Percentiles rank a stretch among this genome's conserved stretches.
Evolutionary conservation across 805 yeast species (phyloP).

Genomic region (Naumovozyma baii): DNA sequence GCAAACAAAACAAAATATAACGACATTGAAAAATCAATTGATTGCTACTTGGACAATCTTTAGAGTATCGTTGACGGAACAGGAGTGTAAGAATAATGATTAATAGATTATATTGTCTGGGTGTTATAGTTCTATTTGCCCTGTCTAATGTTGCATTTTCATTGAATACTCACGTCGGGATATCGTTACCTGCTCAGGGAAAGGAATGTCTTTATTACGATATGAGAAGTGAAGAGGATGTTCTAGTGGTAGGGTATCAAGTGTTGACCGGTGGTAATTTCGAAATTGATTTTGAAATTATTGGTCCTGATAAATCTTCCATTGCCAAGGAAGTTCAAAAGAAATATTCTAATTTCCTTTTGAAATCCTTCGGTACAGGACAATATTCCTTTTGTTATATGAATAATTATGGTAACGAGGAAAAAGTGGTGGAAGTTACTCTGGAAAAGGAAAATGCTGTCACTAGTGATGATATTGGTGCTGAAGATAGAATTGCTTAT

Average conservation of each 20-base stretch:
- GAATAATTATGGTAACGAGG: slow-evolving; percentile 49
- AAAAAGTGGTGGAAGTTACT: slow-evolving; percentile 49
- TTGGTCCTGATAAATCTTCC: slow-evolving; percentile 40
- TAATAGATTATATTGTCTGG: neutral
- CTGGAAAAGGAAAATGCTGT: slow-evolving; percentile 39
- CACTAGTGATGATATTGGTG: slow-evolving; percentile 34
- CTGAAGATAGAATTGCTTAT: slow-evolving; percentile 41
- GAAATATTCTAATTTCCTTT: slow-evolving; percentile 49
- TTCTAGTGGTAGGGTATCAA: slow-evolving; percentile 32
- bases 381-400: slow-evolving; percentile 55
- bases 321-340: slow-evolving; percentile 42
- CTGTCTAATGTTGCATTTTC: neutral
- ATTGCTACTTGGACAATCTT: too few relatives aligned
- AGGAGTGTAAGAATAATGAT: too few relatives aligned
- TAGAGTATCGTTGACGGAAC: too few relatives aligned
- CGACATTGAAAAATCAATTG: neutral
- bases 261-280: slow-evolving; percentile 56
- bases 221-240: slow-evolving; percentile 28
- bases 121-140: neutral
- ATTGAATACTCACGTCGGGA: slow-evolving; percentile 24
- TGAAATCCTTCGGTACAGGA: slow-evolving; percentile 45
- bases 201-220: slow-evolving; percentile 34
- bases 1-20: too few relatives aligned
- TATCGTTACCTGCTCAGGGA: slow-evolving; percentile 31
- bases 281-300: slow-evolving; percentile 51